These are phyloP conservation scores for Coemansia guatemalensis DNA, from an alignment of 192 early-diverging fungal genomes.

Conservation along the genomic window DNA sequence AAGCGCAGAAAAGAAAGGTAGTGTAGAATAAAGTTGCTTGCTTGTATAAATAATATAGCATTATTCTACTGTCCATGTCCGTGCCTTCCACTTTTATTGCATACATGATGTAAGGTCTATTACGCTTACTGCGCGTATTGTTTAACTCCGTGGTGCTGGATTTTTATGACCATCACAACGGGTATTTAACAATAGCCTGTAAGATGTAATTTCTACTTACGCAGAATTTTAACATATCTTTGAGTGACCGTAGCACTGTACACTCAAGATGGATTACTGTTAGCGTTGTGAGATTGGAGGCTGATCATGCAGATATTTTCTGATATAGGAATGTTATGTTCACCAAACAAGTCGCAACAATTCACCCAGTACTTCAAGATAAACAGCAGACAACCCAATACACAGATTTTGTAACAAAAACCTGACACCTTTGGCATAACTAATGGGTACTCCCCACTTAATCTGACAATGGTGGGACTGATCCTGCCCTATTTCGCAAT, in stretches of 20 bases:
- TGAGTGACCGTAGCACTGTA: neutral
- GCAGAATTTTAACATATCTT: neutral
- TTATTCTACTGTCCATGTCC: neutral
- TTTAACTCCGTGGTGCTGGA: neutral
- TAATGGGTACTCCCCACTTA: too few relatives aligned
- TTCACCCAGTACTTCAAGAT: neutral
- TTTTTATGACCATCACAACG: neutral
- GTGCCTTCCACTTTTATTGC: neutral
- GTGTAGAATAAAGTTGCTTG: neutral
- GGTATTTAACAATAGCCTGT: neutral
- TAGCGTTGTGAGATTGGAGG: too few relatives aligned
- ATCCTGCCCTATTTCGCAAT: too few relatives aligned
- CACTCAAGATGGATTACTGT: neutral
- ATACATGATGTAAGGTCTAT: neutral
- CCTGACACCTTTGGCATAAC: too few relatives aligned
- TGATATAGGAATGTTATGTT: neutral
- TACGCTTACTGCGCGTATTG: neutral
- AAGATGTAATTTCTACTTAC: neutral
- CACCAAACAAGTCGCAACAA: neutral
- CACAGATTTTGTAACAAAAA: neutral
- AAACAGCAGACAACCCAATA: neutral
- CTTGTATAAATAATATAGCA: neutral
- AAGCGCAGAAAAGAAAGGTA: neutral
- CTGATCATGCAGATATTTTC: too few relatives aligned
- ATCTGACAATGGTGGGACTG: too few relatives aligned